A percentile compares a stretch with the other conserved stretches of the same genome.
These are phyloP conservation scores for Cercophora newfieldiana DNA, from an alignment of 495 filamentous ascomycete genomes.

Conservation along the genomic window DNA sequence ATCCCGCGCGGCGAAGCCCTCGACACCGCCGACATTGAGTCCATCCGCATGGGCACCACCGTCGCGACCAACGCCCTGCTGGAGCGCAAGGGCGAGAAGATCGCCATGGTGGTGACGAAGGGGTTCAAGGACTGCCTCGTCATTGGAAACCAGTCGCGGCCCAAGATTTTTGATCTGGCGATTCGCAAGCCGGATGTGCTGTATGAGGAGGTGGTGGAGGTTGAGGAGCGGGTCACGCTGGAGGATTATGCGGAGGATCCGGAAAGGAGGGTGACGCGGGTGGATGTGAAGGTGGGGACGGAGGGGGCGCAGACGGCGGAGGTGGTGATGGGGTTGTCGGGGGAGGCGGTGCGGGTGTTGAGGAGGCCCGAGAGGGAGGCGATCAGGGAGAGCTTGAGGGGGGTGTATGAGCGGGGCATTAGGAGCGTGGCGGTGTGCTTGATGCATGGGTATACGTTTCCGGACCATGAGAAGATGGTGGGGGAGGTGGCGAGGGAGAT, in stretches of 20 bases:
- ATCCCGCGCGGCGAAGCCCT: conserved; percentile 79
- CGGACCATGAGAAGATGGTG: conserved; percentile 69
- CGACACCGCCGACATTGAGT: conserved; percentile 81
- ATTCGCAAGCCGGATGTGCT: conserved; percentile 79
- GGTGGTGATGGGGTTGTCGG: conserved; percentile 65
- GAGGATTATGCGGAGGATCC: conserved; percentile 89
- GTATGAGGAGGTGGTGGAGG: conserved; percentile 73
- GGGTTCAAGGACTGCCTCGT: conserved; percentile 91
- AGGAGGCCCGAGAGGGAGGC: conserved; percentile 53
- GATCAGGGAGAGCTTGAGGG: conserved; percentile 56
- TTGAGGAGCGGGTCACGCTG: conserved; percentile 81
- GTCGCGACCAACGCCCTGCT: conserved; percentile 87
- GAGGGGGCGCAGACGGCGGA: conserved; percentile 47
- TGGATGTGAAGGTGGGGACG: conserved; percentile 48
- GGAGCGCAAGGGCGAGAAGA: conserved; percentile 91
- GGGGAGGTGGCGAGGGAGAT: conserved; percentile 68
- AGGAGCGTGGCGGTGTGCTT: conserved; percentile 74
- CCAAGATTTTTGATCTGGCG: conserved; percentile 80
- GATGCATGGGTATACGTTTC: conserved; percentile 82
- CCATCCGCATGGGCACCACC: conserved; percentile 86
- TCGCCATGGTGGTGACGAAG: conserved; percentile 86
- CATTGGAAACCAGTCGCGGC: conserved; percentile 82
- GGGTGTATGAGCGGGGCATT: conserved; percentile 62
- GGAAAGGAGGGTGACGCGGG: conserved; percentile 53
- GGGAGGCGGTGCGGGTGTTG: conserved; percentile 70